Conservation (phyloP, 495 filamentous ascomycete genomes). For the Ramalina peruviana region DNA sequence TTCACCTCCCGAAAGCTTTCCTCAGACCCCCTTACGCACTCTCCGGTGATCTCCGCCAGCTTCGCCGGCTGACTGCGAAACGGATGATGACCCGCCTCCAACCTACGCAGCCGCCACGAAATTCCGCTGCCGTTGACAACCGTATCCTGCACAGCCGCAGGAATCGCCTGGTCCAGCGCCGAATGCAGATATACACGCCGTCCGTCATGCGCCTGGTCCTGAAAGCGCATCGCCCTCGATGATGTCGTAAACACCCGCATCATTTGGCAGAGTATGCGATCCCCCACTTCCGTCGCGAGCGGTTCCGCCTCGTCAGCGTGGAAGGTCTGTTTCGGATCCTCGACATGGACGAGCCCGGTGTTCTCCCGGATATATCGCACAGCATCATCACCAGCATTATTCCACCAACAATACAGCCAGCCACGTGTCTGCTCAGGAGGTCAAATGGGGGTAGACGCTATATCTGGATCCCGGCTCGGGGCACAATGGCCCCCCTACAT, state of each 20-base stretch:
- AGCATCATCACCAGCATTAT: neutral
- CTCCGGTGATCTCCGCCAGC: conserved; percentile 1
- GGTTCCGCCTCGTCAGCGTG: conserved; percentile 9
- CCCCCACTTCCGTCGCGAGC: conserved; percentile 3
- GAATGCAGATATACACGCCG: conserved; percentile 2
- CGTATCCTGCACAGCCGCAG: conserved; percentile 6
- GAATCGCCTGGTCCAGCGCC: conserved; percentile 5
- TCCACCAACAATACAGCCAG: too few species aligned
- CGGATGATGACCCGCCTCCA: conserved; percentile 4
- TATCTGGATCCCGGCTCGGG: conserved; percentile 4
- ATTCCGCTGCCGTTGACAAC: conserved; percentile 2
- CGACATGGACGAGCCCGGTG: conserved; percentile 3
- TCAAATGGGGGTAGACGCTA: neutral
- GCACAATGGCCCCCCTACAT: conserved; percentile 6
- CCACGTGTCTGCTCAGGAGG: neutral
- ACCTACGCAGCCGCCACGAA: neutral
- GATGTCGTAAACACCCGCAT: conserved; percentile 4
- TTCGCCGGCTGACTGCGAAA: conserved; percentile 6
- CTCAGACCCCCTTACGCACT: neutral
- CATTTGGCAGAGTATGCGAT: conserved; percentile 1
- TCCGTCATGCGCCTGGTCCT: conserved; percentile 1
- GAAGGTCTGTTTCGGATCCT: conserved; percentile 6
- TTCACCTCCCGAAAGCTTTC: neutral
- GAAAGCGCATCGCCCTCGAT: neutral
- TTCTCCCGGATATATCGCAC: neutral